Evolutionary conservation across 2,329 filamentous ascomycete species (phyloP), one percentile per base, ranked within the genome.

Genomic region (Teratosphaeria gauchensis): DNA sequence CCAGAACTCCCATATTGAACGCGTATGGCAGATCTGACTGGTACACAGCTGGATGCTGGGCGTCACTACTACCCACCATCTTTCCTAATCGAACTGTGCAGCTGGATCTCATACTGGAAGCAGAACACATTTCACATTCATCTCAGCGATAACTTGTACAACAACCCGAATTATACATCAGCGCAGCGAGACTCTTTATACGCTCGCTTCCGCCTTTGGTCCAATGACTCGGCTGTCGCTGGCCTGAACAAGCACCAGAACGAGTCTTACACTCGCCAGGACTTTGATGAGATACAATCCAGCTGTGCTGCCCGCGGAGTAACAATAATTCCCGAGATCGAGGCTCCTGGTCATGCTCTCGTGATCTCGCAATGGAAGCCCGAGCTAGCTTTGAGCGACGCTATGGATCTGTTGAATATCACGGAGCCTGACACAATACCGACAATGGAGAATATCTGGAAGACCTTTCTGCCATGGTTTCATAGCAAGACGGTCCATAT

Each of bases 91-190:
- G 81, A 84, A n/a, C 71, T 84, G 62, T 84, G 82, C 68, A 76
- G 78, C 0, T 84, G 84, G 67, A 78, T 82, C 61, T 84, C 81
- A 31, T 84, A 81, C 66, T 84, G 82, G 72, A 85, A 84, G 64
- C 78, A 84, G 62, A 84, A 83, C 61, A 78, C 77, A 1, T 80
- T 84, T 56, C 82, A 84, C 52, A 68, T 84, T 19, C 82, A 85
- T 65, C 73, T 83, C 3, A 82, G 77, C 60, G 82, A 85, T 65
- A 84, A 84, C 63, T 69, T 81, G 3, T 77, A 77, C 65, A 77
- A 80, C 51, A 81, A 80, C 38, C 71, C 77, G 1, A 71, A 74
- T 24, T 82, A 83, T 53, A 75, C 73, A 2, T 72, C 74, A 19
- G 76, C 80, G 54, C 75, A 74, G 0, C 79, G 76, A 56, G 66